A percentile compares a stretch with the other conserved stretches of the same genome.
These are phyloP conservation scores for Coemansia sp. DNA, from an alignment of 192 early-diverging fungal species.

Conservation along the genomic window DNA sequence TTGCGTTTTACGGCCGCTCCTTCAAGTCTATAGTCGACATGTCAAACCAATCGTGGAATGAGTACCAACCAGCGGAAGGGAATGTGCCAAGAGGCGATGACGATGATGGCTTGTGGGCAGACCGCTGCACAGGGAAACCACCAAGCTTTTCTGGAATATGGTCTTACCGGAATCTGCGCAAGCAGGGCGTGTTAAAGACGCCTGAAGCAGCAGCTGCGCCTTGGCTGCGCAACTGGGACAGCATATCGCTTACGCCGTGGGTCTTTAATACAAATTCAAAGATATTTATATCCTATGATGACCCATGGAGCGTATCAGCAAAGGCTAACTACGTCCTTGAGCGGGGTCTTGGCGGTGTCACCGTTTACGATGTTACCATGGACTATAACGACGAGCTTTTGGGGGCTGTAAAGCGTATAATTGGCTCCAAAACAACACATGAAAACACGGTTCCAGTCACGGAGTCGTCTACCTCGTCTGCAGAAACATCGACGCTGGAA, in stretches of 20 bases:
- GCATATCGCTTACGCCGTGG: conserved; percentile 55
- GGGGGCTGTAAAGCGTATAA: conserved; percentile 10
- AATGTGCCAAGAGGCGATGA: conserved; percentile 53
- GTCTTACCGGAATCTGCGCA: conserved; percentile 56
- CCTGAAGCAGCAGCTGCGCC: conserved; percentile 30
- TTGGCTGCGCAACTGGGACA: conserved; percentile 59
- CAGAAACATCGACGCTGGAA: too few species aligned
- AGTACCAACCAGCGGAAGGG: conserved; percentile 30
- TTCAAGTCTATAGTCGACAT: conserved; percentile 16
- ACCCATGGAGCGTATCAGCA: conserved; percentile 56
- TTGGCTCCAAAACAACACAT: not conserved
- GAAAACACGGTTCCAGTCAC: not conserved
- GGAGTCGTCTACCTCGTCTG: too few species aligned
- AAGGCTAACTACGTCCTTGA: conserved; percentile 57
- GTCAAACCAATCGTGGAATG: conserved; percentile 23
- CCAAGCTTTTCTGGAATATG: conserved; percentile 53
- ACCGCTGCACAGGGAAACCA: conserved; percentile 17
- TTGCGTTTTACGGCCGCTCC: conserved; percentile 61
- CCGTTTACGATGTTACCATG: conserved; percentile 52
- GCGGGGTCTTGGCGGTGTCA: conserved; percentile 58
- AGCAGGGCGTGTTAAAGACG: conserved; percentile 38
- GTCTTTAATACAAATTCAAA: conserved; percentile 53
- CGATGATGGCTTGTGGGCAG: conserved; percentile 43
- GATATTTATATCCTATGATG: conserved; percentile 75
- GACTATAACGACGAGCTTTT: conserved; percentile 58